Evolutionary conservation across 352 stramenopile species (phyloP), one percentile per base, ranked within the genome.

Genomic region (Phytophthora boehmeriae): DNA sequence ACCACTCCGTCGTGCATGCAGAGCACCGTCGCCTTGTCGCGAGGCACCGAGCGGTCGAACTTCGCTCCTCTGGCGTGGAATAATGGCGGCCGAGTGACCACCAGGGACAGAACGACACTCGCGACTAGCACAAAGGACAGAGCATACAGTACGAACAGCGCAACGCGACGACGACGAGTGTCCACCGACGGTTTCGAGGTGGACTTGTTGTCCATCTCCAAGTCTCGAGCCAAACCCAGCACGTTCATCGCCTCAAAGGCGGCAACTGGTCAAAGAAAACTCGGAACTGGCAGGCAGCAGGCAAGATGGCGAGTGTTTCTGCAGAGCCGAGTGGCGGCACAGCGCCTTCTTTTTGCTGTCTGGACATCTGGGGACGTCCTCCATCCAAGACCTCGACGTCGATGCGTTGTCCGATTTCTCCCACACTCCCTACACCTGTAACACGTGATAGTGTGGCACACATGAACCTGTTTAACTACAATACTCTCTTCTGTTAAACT

Each of bases 1-100:
- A 80, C 46, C 19, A 76, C 62, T 22, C 39, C 51, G 27, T 86
- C 56, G 62, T 83, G 72, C 34, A 86, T 68, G 20, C 68, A 73
- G 13, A 86, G 50, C 17, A 86, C 48, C 13, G 83, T 54, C n/a
- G 73, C 71, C 54, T 72, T 74, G 34, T 74, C 53, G 5, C 55
- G 22, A 1, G 6, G 20, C 1, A 72, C 67, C 16, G 23, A 55
- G 34, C 35, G 42, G 42, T 75, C 66, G 44, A 71, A 71, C 2
- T 51, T 16, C 17, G 41, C 38, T 6, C 61, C 46, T 14, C 36
- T 44, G 1, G 43, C 52, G 11, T 45, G 53, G 20, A 65, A 68
- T 20, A 68, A 35, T 4, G 53, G 44, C 51, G 47, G 59, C 1
- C 32, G 51, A 8, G 47, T 42, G 4, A 43, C 39, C 14, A 66